Evolutionary conservation across 108 stramenopile species (phyloP), one percentile per base, ranked within the genome.

Genomic region (Nitzschia sp.): DNA sequence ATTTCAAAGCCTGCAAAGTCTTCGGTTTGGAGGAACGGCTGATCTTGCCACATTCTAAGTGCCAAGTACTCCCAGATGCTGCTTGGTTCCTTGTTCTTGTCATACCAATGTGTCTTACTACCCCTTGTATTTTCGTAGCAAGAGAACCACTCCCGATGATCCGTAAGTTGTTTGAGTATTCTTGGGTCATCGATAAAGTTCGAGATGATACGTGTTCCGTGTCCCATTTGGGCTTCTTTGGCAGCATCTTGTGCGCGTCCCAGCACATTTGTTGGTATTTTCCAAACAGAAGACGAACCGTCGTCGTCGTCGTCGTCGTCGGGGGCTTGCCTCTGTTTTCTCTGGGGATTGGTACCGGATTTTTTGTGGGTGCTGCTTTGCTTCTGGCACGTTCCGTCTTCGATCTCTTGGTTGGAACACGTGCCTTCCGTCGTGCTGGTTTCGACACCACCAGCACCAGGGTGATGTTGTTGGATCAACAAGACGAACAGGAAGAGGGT

Each of bases 21-120:
- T 52, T 45, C 53, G 13, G 50, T 28, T 30, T 32, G 58, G 25
- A 58, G 25, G 15, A 44, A 35, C 1, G 68, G 68, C 21, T 56
- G 68, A 58, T 69, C 45, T 29, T 69, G 19, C 68, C 68, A 69
- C 26, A 69, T 69, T 58, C 5, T 8, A 47, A 47, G 13, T 6
- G 63, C 63, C 9, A 64, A 25, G 5, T 64, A 50, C 21, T 50
- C 48, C 48, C 48, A 50, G 19, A 50, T 50, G 17, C 16, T 19
- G 19, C 17, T 21, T 16, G 48, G 48, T 50, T 8, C 17, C 8
- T 11, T 50, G 21, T 50, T 21, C 48, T 50, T 50, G 48, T 11
- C 48, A 21, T 50, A 50, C 48, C 48, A 50, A 50, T 50, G 48
- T 5, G 48, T 50, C 48, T 21, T 8, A 19, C 19, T 16, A 19